Conservation (phyloP, 176 grass and related monocot genomes). For the Aegilops umbellulata region DNA sequence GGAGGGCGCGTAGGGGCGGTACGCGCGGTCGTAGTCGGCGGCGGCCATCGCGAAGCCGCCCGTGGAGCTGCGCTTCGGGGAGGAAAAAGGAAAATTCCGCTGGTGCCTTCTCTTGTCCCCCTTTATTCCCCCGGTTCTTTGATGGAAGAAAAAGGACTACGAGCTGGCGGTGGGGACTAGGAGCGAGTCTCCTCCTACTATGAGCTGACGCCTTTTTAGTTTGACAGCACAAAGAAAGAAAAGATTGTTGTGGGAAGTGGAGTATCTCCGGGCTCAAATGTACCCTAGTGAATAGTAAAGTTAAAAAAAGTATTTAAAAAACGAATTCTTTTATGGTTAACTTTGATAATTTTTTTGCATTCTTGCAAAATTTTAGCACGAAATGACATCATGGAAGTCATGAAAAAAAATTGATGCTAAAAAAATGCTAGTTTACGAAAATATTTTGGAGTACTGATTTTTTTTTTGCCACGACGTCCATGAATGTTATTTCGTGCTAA, state of each 20-base stretch:
- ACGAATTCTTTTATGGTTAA: too few relatives aligned
- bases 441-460: too few relatives aligned
- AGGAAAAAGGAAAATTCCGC: constrained; percentile 24
- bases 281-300: too few relatives aligned
- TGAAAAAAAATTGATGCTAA: too few relatives aligned
- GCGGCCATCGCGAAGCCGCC: constrained; percentile 52
- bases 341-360: too few relatives aligned
- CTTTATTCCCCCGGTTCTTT: neutral
- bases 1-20: constrained; percentile 40
- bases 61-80: neutral
- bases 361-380: too few relatives aligned
- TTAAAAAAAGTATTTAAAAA: too few relatives aligned
- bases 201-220: neutral
- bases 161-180: neutral
- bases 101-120: constrained; percentile 8
- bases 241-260: neutral
- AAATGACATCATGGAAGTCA: too few relatives aligned
- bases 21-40: constrained; percentile 56
- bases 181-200: neutral
- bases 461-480: too few relatives aligned
- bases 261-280: too few relatives aligned
- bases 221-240: neutral
- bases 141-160: neutral
- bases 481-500: too few relatives aligned
- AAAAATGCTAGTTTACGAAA: too few relatives aligned